These are phyloP conservation scores for Neophaeococcomyces mojaviensis DNA, from an alignment of 2,329 filamentous ascomycete species.

Conservation along the genomic window DNA sequence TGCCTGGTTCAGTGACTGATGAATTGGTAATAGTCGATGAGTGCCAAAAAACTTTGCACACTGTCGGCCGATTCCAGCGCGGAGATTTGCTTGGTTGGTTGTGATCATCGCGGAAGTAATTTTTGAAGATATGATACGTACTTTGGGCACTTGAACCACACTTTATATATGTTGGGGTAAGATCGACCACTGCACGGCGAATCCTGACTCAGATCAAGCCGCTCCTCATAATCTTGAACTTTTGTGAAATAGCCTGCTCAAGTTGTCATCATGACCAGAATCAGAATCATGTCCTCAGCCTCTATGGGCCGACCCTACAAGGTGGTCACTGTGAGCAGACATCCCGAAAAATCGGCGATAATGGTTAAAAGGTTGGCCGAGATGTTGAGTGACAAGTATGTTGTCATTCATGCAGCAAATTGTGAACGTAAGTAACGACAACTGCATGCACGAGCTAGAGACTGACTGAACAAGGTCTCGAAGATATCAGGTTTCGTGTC, in stretches of 20 bases:
- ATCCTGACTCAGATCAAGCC: too few species aligned
- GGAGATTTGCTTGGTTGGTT: too few species aligned
- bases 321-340: conserved; percentile 4
- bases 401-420: conserved; percentile 12
- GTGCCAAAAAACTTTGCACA: too few species aligned
- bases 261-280: conserved; percentile 3
- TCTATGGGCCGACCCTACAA: conserved; percentile 3
- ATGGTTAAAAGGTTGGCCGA: conserved; percentile 7
- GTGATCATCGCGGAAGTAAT: too few species aligned
- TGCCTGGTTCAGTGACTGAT: too few species aligned
- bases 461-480: conserved; percentile 36
- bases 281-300: conserved; percentile 1
- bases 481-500: conserved; percentile 49
- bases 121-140: too few species aligned
- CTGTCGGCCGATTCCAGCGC: too few species aligned
- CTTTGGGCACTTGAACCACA: too few species aligned
- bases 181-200: too few species aligned
- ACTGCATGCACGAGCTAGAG: not conserved
- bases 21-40: too few species aligned
- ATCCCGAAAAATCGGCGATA: conserved; percentile 4
- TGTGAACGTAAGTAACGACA: not conserved
- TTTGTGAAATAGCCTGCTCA: not conserved
- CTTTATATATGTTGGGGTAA: too few species aligned
- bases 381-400: conserved; percentile 12
- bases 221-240: not conserved